phyloP scores from a whole-genome alignment of 1,284 basidiomycete genomes.

The Phylloboletellus chloephorus region DNA sequence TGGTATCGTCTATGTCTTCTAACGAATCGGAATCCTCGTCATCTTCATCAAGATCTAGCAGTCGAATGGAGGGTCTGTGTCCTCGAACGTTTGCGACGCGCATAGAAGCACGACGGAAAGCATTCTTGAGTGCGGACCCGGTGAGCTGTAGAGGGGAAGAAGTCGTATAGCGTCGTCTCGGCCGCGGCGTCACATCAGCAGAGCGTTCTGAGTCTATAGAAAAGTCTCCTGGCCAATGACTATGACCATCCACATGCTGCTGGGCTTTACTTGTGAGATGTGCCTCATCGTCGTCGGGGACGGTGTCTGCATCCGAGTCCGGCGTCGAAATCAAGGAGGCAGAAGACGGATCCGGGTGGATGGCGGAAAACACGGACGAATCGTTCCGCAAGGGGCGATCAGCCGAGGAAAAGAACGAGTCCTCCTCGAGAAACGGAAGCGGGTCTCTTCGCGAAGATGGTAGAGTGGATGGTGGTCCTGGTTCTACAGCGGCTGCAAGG shows the following conservation, averaged over 20 bases:
- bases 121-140: conserved; percentile 49
- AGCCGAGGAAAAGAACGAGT: conserved; percentile 42
- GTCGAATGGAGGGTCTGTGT: conserved; percentile 51
- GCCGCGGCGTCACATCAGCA: conserved; percentile 35
- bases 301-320: conserved; percentile 39
- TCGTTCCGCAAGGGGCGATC: conserved; percentile 21
- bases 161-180: conserved; percentile 39
- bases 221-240: conserved; percentile 21
- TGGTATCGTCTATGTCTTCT: conserved; percentile 24
- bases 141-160: conserved; percentile 57
- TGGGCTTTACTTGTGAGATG: conserved; percentile 46
- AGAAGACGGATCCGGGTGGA: conserved; percentile 45
- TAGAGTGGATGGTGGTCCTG: conserved; percentile 20
- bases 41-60: conserved; percentile 47
- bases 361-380: conserved; percentile 32
- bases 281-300: conserved; percentile 51
- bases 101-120: conserved; percentile 68
- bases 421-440: conserved; percentile 35
- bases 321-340: conserved; percentile 44
- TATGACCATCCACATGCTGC: conserved; percentile 25
- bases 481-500: conserved; percentile 16
- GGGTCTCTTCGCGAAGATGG: conserved; percentile 7
- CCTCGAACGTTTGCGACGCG: conserved; percentile 81
- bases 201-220: conserved; percentile 38
- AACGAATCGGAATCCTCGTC: conserved; percentile 16